Percentiles rank a stretch among this genome's conserved stretches.
phyloP scores from a whole-genome alignment of 2,329 filamentous ascomycete species.

The Cyphellophora europaea region DNA sequence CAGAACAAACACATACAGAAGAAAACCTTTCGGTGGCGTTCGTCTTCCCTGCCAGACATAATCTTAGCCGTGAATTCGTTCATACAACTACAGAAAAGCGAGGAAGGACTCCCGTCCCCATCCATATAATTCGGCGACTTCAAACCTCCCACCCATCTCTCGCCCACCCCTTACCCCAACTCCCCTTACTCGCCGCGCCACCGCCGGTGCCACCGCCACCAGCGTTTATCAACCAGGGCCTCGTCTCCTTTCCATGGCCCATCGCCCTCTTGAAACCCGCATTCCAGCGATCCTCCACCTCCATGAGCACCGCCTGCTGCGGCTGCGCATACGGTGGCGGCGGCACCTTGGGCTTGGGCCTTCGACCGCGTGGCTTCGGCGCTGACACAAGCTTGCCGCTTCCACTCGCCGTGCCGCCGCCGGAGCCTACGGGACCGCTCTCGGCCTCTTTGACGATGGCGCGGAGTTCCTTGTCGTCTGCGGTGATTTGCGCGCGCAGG shows the following conservation, averaged over 20 bases:
- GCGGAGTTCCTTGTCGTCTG: constrained; percentile 62
- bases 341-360: constrained; percentile 22
- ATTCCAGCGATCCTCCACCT: constrained; percentile 23
- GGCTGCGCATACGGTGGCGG: constrained; percentile 27
- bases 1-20: too few species aligned
- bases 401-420: background rate
- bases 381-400: constrained; percentile 5
- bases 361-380: constrained; percentile 13
- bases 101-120: too few species aligned
- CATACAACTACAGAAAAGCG: too few species aligned
- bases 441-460: constrained; percentile 58
- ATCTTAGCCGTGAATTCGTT: too few species aligned
- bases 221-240: constrained; percentile 11
- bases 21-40: too few species aligned
- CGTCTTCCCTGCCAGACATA: too few species aligned
- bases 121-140: too few species aligned
- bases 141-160: constrained; percentile 23
- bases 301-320: constrained; percentile 36
- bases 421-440: constrained; percentile 1
- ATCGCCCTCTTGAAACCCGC: constrained; percentile 12
- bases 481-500: constrained; percentile 75
- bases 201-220: background rate
- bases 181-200: background rate
- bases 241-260: constrained; percentile 6
- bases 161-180: too few species aligned